Evolutionary conservation across 2,329 filamentous ascomycete genomes (phyloP), one percentile per base, ranked within the genome.

Genomic region (Bipolaris zeicola): DNA sequence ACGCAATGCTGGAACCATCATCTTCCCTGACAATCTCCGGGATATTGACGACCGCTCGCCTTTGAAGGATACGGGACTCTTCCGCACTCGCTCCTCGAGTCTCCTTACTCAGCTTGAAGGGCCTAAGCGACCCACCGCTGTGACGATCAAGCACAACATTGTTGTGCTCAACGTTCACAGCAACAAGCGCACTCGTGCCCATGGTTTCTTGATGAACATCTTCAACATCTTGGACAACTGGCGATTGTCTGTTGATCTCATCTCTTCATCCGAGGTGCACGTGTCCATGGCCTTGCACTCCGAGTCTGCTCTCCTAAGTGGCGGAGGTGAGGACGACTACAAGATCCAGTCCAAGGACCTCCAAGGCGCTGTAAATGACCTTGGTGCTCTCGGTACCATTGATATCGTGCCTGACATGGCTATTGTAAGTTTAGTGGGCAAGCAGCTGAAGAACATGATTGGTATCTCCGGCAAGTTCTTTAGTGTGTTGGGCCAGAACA

Each of bases 141-240:
- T 99, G 16, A 99, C 95, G 11, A 96, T 97, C 80, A 99, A 99
- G 81, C 91, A 95, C 78, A 90, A 92, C 73, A 98, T 99, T 73
- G 89, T 94, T 44, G 92, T 99, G 64, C 91, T 99, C 71, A 99
- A 99, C 78, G 92, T 99, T 43, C 94, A 98, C 82, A 96, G 91
- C 51, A 98, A 99, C 81, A 96, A 96, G 81, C 89, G 94, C 62
- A 96, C 94, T 7, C 90, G 96, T 62, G 96, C 94, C 0, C 95
- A 98, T 75, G 94, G 93, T 41, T 99, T 99, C 79, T 90, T 99
- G 70, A 94, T 93, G 47, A 89, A 89, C 59, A 95, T 99, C 16
- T 99, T 99, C 76, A 89, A 87, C 57, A 95, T 96, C 57, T 84
- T 99, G 41, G 91, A 98, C 77, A 87, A 87, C 68, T 89, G 92